Evolutionary conservation across 2,329 filamentous ascomycete species (phyloP).

Genomic region (Parastagonospora nodorum): DNA sequence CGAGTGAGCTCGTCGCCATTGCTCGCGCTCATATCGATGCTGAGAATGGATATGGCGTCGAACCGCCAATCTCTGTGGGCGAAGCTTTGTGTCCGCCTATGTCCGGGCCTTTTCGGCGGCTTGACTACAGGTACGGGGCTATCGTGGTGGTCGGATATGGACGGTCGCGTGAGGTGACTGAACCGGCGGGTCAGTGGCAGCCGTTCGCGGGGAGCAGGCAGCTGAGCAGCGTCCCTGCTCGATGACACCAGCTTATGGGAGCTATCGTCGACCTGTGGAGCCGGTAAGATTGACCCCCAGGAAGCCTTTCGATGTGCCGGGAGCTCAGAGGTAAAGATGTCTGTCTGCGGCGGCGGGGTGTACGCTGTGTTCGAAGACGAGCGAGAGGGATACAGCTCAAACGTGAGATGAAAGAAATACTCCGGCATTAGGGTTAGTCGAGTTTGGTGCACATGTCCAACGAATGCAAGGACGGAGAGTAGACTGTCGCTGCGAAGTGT

Average conservation of each 20-base stretch:
- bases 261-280: slow-evolving; percentile 16
- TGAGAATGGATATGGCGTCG: slow-evolving; percentile 76
- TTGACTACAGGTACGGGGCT: slow-evolving; percentile 42
- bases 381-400: slow-evolving; percentile 61
- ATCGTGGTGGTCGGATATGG: slow-evolving; percentile 43
- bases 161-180: slow-evolving; percentile 42
- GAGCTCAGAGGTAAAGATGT: slow-evolving; percentile 53
- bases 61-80: slow-evolving; percentile 75
- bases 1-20: slow-evolving; percentile 38
- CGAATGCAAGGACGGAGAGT: not conserved
- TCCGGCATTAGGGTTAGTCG: slow-evolving; percentile 56
- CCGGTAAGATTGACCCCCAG: slow-evolving; percentile 38
- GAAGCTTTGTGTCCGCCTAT: slow-evolving; percentile 34
- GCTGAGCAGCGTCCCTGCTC: slow-evolving; percentile 27
- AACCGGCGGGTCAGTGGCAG: slow-evolving; percentile 26
- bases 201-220: slow-evolving; percentile 21
- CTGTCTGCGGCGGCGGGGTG: slow-evolving; percentile 47
- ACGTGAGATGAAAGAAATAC: slow-evolving; percentile 67
- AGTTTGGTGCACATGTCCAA: slow-evolving; percentile 17
- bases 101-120: slow-evolving; percentile 39
- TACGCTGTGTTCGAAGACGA: slow-evolving; percentile 41
- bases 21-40: slow-evolving; percentile 70
- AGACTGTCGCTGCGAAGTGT: not conserved
- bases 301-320: slow-evolving; percentile 49
- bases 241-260: slow-evolving; percentile 25